These are phyloP conservation scores for Begonia loranthoides DNA, from an alignment of 306 rosid genomes.

Conservation along the genomic window DNA sequence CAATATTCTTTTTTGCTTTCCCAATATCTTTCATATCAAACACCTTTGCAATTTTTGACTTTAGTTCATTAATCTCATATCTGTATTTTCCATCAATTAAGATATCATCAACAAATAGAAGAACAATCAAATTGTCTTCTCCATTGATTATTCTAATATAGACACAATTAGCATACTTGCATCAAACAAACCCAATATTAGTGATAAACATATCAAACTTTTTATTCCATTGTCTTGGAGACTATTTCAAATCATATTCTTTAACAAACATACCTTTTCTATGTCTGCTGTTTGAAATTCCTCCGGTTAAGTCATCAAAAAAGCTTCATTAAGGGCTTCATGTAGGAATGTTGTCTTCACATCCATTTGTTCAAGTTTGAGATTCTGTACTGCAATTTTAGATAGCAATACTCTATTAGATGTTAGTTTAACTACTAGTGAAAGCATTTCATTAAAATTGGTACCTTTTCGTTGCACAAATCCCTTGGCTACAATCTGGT, in stretches of 20 bases:
- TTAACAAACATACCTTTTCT: neutral
- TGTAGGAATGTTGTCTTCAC: neutral
- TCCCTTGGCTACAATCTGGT: too few species aligned
- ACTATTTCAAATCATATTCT: neutral
- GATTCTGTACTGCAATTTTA: neutral
- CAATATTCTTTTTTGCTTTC: neutral
- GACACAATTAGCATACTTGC: neutral
- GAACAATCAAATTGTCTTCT: neutral
- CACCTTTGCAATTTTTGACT: neutral
- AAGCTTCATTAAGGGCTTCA: too few species aligned
- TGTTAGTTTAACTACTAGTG: too few species aligned
- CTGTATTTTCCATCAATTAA: neutral
- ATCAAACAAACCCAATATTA: neutral
- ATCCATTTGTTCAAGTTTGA: neutral
- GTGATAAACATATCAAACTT: neutral
- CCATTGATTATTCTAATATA: neutral
- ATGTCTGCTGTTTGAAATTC: too few species aligned
- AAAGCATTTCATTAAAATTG: too few species aligned
- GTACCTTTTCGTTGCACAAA: too few species aligned
- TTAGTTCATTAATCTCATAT: neutral
- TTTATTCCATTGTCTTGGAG: neutral
- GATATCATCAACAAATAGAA: neutral
- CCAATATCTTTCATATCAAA: too few species aligned
- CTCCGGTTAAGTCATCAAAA: too few species aligned
- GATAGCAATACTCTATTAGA: too few species aligned